A percentile compares a stretch with the other conserved stretches of the same genome.
These are phyloP conservation scores for Fusarium anthophilum DNA, from an alignment of 2,329 filamentous ascomycete genomes.

Conservation along the genomic window DNA sequence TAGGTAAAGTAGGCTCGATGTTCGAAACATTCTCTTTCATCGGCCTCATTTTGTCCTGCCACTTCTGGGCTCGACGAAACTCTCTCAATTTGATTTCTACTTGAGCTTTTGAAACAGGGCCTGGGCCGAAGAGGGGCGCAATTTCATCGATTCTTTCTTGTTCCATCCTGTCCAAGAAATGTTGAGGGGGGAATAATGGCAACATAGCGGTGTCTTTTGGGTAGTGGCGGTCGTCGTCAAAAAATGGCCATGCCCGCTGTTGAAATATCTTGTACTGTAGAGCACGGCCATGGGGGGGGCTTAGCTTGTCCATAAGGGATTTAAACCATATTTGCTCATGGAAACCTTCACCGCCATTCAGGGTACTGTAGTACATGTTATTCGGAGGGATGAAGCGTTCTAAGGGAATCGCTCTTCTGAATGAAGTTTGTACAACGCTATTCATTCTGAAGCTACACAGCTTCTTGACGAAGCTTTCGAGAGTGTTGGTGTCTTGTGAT, in stretches of 20 bases:
- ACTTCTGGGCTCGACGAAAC: not conserved
- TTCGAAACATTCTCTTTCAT: fast-evolving
- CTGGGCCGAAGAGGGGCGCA: fast-evolving
- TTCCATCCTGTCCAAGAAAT: not conserved
- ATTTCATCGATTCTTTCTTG: fast-evolving
- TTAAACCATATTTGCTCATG: too few relatives aligned
- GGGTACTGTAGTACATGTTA: too few relatives aligned
- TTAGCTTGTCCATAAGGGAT: too few relatives aligned
- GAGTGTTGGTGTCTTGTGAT: not conserved
- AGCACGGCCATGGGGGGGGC: fast-evolving
- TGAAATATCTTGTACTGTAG: not conserved
- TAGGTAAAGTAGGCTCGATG: not conserved
- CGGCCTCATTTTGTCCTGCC: not conserved
- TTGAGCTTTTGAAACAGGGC: not conserved
- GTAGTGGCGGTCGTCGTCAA: conserved; percentile 14
- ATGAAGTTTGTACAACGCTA: not conserved
- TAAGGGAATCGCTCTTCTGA: not conserved
- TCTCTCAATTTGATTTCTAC: not conserved
- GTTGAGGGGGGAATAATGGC: not conserved
- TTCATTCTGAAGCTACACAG: not conserved
- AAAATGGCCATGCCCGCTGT: conserved; percentile 22
- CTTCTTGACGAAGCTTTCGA: not conserved
- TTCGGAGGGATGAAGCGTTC: too few relatives aligned
- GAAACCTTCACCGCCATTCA: too few relatives aligned
- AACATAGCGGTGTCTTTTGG: not conserved